Conservation (phyloP, 73 alveolate species). For the Diophrys appendiculata region DNA sequence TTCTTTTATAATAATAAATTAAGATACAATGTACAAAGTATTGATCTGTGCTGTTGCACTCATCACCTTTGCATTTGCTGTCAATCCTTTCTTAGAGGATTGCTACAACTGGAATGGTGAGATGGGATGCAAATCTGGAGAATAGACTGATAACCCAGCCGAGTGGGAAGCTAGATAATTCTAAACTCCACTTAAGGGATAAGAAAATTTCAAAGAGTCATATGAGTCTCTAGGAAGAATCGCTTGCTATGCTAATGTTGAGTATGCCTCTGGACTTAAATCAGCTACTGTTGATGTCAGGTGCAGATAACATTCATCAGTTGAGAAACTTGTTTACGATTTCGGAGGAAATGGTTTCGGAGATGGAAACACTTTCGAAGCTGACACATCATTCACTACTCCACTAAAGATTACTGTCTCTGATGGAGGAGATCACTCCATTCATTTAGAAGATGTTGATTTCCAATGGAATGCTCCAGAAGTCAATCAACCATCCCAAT, state of each 20-base stretch:
- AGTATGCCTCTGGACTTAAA: slow-evolving; percentile 65
- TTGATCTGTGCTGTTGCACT: too few species aligned
- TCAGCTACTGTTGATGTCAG: slow-evolving; percentile 75
- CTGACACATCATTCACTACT: slow-evolving; percentile 51
- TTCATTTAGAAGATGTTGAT: slow-evolving; percentile 82
- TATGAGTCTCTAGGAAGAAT: slow-evolving; percentile 85
- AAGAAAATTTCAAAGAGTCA: slow-evolving; percentile 65
- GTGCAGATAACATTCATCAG: slow-evolving; percentile 79
- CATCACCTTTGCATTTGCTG: too few species aligned
- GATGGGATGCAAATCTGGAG: slow-evolving; percentile 80
- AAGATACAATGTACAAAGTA: too few species aligned
- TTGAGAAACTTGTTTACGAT: slow-evolving; percentile 49
- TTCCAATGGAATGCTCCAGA: slow-evolving; percentile 92
- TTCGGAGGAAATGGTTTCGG: slow-evolving; percentile 46
- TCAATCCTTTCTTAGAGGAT: slow-evolving; percentile 33
- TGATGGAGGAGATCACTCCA: slow-evolving; percentile 56
- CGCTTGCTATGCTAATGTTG: slow-evolving; percentile 78
- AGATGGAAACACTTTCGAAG: slow-evolving; percentile 28
- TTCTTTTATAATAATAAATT: too few species aligned
- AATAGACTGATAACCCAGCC: slow-evolving; percentile 79
- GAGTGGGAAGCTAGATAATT: slow-evolving; percentile 81
- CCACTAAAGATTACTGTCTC: slow-evolving; percentile 45
- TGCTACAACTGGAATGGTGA: slow-evolving; percentile 89
- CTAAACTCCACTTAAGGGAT: slow-evolving; percentile 93
- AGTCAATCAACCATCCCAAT: slow-evolving; percentile 65